Evolutionary conservation across 139 green algal genomes (phyloP).

Genomic region (Medakamo hakoo): DNA sequence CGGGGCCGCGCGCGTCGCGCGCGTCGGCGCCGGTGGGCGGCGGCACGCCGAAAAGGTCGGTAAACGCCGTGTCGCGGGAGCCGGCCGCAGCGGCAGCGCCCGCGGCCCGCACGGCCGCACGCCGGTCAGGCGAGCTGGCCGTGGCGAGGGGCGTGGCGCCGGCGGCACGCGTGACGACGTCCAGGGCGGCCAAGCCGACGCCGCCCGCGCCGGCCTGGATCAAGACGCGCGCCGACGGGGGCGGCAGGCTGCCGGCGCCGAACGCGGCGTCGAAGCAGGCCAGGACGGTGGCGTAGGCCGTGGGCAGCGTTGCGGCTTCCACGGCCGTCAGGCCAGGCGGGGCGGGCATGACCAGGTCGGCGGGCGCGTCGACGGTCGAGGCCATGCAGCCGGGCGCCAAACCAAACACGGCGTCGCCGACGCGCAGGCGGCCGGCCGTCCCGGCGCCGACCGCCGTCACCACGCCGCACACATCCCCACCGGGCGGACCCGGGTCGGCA

Average conservation of each 20-base stretch:
- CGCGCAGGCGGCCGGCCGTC: neutral
- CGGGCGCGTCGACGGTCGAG: conserved; percentile 38
- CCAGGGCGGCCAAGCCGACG: conserved; percentile 55
- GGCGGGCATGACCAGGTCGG: conserved; percentile 39
- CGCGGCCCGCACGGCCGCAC: conserved; percentile 29
- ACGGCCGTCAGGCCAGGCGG: conserved; percentile 45
- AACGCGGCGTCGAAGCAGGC: conserved; percentile 31
- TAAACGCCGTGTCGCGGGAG: conserved; percentile 48
- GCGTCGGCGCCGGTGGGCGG: no score
- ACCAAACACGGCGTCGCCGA: conserved; percentile 57
- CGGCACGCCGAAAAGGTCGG: neutral
- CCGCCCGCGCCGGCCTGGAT: conserved; percentile 62
- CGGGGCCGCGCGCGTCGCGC: no score
- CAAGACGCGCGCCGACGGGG: conserved; percentile 32
- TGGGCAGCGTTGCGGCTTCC: conserved; percentile 52
- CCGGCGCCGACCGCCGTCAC: conserved; percentile 15
- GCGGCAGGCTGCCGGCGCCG: conserved; percentile 11
- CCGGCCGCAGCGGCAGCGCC: conserved; percentile 20
- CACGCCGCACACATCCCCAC: conserved; percentile 39
- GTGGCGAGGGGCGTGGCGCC: conserved; percentile 31
- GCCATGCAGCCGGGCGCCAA: conserved; percentile 54
- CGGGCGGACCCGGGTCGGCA: conserved; percentile 22
- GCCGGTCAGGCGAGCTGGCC: conserved; percentile 38
- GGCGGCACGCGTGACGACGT: conserved; percentile 24
- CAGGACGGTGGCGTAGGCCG: conserved; percentile 58